phyloP scores from a whole-genome alignment of 768 basidiomycete genomes.

The Hysterangium stoloniferum region DNA sequence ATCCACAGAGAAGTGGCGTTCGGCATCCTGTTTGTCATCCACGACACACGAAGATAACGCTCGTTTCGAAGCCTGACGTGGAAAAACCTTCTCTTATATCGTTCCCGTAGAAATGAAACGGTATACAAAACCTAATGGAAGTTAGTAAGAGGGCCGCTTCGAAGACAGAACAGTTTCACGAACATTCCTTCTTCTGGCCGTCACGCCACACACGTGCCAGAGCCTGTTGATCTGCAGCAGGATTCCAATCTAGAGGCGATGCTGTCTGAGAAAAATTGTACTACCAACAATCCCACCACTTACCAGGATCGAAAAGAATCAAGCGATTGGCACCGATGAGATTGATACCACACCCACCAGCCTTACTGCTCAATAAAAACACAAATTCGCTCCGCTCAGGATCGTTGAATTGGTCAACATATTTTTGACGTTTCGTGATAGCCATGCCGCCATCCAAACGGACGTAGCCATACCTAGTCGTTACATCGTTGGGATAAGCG shows the following conservation, averaged over 20 bases:
- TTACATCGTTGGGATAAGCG: background rate
- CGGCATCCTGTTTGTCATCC: conserved; percentile 92
- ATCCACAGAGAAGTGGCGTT: conserved; percentile 90
- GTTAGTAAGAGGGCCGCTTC: too few species aligned
- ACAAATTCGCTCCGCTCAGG: conserved; percentile 90
- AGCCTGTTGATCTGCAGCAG: conserved; percentile 96
- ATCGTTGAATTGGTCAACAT: conserved; percentile 94
- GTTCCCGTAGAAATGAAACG: conserved; percentile 96
- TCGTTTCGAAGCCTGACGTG: conserved; percentile 93
- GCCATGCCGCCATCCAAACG: conserved; percentile 94
- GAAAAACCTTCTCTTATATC: conserved; percentile 98
- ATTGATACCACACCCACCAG: conserved; percentile 95
- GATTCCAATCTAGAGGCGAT: conserved; percentile 80
- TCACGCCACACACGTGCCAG: conserved; percentile 99
- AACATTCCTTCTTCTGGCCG: conserved; percentile 99
- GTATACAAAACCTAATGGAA: conserved; percentile 80
- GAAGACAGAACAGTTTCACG: conserved; percentile 19
- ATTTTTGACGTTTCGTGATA: conserved; percentile 86
- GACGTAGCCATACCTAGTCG: conserved; percentile 74
- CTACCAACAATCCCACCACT: conserved; percentile 18
- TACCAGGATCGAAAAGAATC: conserved; percentile 93
- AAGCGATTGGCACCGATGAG: conserved; percentile 92
- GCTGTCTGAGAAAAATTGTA: background rate
- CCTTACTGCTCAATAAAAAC: conserved; percentile 91
- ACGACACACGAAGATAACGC: conserved; percentile 97